Base-by-base conservation (phyloP, 2,329 filamentous ascomycete species). In the Torrubiella hemipterigena region DNA sequence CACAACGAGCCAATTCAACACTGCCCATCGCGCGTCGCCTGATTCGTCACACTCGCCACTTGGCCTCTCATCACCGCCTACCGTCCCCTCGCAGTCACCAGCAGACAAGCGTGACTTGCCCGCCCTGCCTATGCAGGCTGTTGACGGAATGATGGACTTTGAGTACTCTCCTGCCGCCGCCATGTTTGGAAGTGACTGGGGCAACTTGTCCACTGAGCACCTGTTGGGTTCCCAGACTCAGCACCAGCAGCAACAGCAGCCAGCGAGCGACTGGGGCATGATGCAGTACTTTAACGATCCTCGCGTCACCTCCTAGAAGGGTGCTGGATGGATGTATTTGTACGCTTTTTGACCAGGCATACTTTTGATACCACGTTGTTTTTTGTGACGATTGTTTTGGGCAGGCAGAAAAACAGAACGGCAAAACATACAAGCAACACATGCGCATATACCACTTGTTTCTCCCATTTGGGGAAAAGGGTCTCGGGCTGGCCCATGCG, bases 141-240 rank as follows among this genome's bases (percentile, higher is more conserved):
- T 38, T 14, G 52, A 55, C 17, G 42, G 45, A 8, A 49, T 56
- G 42, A 61, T 63, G 56, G 58, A 61, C 27, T 62, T 61, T 41
- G 58, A 63, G 31, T 62, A 56, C 38, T 55, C 58, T 18, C 48
- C 57, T 3, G 47, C 49, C 3, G 47, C 50, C 7, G 48, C 56
- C 19, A 47, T 54, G 8, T 59, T 61, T 27, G 54, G 59, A 3
- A n/a, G n/a, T n/a, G 56, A 60, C 36, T 63, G 59, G 59, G 57
- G 58, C 33, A 54, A 47, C 33, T 49, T 61, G 18, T 42, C 49
- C 16, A 50, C 12, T 11, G 12, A 24, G 6, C 22, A 24, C 12
- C 10, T 24, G 22, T n/a, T 24, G 6, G 22, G 11, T 24, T 11
- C 22, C 6, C 22, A 24, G 14, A 11, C 22, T 12, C 22, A 24